A percentile compares a stretch with the other conserved stretches of the same genome.
Evolutionary conservation across 306 rosid species (phyloP).

Genomic region (Elaeagnus macrophylla): DNA sequence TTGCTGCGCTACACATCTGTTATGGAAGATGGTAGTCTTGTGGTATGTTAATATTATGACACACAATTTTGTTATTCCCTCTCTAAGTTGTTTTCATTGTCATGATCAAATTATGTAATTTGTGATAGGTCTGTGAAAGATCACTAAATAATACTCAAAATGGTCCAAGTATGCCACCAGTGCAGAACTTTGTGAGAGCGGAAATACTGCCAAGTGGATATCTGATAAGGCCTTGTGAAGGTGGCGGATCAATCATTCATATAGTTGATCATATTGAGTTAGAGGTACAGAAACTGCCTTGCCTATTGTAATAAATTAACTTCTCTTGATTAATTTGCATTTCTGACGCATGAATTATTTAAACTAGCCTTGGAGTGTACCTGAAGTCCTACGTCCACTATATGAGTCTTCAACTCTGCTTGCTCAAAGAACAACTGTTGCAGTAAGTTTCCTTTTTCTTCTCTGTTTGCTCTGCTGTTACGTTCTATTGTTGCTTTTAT

Average conservation of each 20-base stretch:
- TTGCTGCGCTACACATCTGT: constrained; percentile 92
- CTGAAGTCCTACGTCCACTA: constrained; percentile 91
- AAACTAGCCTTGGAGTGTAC: constrained; percentile 90
- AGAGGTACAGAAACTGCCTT: constrained; percentile 40
- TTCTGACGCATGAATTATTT: constrained; percentile 19
- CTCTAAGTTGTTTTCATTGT: not conserved
- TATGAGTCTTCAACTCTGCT: constrained; percentile 83
- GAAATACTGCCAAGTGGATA: constrained; percentile 90
- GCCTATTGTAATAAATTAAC: not conserved
- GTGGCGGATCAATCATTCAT: constrained; percentile 93
- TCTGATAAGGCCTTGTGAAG: constrained; percentile 92
- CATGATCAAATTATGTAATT: constrained; percentile 14
- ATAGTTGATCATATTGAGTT: constrained; percentile 86
- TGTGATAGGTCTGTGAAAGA: constrained; percentile 83
- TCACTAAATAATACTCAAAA: constrained; percentile 96
- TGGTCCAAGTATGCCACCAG: constrained; percentile 90
- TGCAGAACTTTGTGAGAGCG: constrained; percentile 87
- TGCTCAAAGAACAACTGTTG: constrained; percentile 91
- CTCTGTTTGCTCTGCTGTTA: not conserved
- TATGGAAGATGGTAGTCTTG: constrained; percentile 96
- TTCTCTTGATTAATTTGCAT: constrained; percentile 15
- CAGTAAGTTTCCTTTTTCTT: constrained; percentile 40
- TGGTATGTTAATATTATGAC: constrained; percentile 37
- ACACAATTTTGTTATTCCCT: not conserved
- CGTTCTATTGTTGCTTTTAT: too few species aligned